These are phyloP conservation scores for Sequoiadendron giganteum DNA, from an alignment of 75 land plant genomes.

Conservation along the genomic window DNA sequence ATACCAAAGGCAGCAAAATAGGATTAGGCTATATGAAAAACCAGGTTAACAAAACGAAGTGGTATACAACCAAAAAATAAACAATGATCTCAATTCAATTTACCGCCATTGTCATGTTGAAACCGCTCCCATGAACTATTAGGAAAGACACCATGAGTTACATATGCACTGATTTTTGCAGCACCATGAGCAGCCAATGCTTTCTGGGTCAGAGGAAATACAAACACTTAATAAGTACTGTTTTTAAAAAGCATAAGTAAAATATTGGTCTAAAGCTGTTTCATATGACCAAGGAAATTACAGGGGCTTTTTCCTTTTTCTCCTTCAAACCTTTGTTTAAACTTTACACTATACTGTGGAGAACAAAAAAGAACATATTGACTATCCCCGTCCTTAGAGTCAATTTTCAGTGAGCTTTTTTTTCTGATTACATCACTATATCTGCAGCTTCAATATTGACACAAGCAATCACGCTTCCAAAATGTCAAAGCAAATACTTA, in stretches of 20 bases:
- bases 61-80: not conserved
- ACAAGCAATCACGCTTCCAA: not conserved
- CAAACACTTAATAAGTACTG: not conserved
- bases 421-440: not conserved
- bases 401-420: not conserved
- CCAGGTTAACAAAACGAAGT: not conserved
- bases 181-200: conserved; percentile 87
- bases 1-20: not conserved
- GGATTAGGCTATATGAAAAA: not conserved
- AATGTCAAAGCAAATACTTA: not conserved
- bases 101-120: conserved; percentile 36
- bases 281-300: not conserved
- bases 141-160: conserved; percentile 88
- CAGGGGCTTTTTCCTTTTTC: not conserved
- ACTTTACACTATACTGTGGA: not conserved
- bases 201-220: conserved; percentile 47
- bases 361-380: not conserved
- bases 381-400: not conserved
- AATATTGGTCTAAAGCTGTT: not conserved
- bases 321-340: not conserved
- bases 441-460: not conserved
- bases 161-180: conserved; percentile 84
- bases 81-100: not conserved
- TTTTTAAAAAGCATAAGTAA: not conserved
- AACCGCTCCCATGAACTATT: conserved; percentile 75